Conservation (phyloP, 352 stramenopile species). For the Blastocystis sp. region DNA sequence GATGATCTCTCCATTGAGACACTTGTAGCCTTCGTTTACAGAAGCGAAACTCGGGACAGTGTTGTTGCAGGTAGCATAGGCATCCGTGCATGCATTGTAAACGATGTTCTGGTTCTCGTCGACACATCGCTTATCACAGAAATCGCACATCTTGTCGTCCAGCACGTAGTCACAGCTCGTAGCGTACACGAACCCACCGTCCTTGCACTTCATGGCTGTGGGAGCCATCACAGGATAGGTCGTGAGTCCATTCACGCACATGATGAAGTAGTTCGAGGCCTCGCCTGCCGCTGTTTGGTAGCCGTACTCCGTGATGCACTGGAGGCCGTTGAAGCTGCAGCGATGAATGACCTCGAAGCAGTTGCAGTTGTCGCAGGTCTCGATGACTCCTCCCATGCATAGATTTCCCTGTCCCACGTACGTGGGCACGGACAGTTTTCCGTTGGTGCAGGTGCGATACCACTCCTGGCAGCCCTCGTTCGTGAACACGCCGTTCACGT, state of each 20-base stretch:
- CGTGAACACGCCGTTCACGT: constrained; percentile 38
- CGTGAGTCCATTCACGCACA: constrained; percentile 40
- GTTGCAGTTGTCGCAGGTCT: constrained; percentile 28
- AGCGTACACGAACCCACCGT: not conserved
- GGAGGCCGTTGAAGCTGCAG: constrained; percentile 33
- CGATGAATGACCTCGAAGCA: constrained; percentile 41
- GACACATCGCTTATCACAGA: constrained; percentile 52
- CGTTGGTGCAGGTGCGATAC: constrained; percentile 30
- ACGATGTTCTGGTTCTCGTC: constrained; percentile 39
- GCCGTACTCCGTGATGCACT: constrained; percentile 41
- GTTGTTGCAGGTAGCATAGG: constrained; percentile 49
- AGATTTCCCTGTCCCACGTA: constrained; percentile 6
- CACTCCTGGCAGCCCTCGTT: constrained; percentile 51
- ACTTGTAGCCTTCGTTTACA: constrained; percentile 1
- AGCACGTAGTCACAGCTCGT: constrained; percentile 39
- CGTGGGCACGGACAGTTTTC: not conserved
- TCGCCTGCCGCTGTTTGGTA: not conserved
- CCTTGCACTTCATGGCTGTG: constrained; percentile 33
- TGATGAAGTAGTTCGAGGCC: constrained; percentile 40
- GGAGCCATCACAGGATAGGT: constrained; percentile 8
- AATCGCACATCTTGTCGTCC: constrained; percentile 14
- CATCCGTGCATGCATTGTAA: constrained; percentile 38
- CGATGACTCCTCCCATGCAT: not conserved
- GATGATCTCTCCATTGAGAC: constrained; percentile 25
- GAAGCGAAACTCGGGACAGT: not conserved